A percentile compares a stretch with the other conserved stretches of the same genome.
Conservation (phyloP, 192 early-diverging fungal genomes). For the Martensiomyces pterosporus region DNA sequence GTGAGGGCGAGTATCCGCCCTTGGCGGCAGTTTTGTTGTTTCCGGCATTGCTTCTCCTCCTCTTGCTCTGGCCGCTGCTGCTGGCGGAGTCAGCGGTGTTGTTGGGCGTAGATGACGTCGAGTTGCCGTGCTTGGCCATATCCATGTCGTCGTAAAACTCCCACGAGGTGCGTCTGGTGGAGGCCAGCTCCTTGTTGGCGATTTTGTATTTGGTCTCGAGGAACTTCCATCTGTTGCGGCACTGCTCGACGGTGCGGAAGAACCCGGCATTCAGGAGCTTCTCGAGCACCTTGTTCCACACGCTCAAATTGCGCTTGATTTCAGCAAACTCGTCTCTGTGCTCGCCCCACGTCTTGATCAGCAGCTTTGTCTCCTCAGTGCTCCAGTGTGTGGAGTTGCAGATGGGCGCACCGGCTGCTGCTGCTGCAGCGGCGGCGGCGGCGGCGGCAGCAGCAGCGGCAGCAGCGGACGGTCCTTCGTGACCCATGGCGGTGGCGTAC, state of each 20-base stretch:
- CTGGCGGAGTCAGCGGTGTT: conserved; percentile 1
- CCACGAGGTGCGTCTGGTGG: conserved; percentile 26
- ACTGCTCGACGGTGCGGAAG: conserved; percentile 49
- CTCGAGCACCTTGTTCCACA: conserved; percentile 51
- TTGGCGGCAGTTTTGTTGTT: no score
- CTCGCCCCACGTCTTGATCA: conserved; percentile 50
- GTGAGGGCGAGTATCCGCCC: no score
- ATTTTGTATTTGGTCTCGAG: conserved; percentile 48
- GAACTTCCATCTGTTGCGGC: conserved; percentile 52
- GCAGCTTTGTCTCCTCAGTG: conserved; percentile 40
- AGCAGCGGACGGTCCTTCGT: conserved; percentile 11
- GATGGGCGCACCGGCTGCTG: conserved; percentile 5
- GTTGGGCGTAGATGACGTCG: no score
- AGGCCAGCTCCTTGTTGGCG: conserved; percentile 19
- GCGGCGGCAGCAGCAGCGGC: conserved; percentile 24
- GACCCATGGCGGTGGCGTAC: conserved; percentile 20
- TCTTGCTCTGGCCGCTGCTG: neutral
- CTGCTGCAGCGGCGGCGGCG: conserved; percentile 26
- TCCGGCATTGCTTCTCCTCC: conserved; percentile 14
- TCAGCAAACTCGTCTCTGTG: conserved; percentile 49
- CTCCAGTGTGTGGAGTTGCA: conserved; percentile 53
- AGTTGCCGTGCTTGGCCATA: conserved; percentile 29
- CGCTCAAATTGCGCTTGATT: conserved; percentile 50
- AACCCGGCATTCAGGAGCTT: conserved; percentile 40
- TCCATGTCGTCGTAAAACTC: conserved; percentile 50